These are phyloP conservation scores for Hypoxylon fragiforme DNA, from an alignment of 495 filamentous ascomycete genomes.

Conservation along the genomic window DNA sequence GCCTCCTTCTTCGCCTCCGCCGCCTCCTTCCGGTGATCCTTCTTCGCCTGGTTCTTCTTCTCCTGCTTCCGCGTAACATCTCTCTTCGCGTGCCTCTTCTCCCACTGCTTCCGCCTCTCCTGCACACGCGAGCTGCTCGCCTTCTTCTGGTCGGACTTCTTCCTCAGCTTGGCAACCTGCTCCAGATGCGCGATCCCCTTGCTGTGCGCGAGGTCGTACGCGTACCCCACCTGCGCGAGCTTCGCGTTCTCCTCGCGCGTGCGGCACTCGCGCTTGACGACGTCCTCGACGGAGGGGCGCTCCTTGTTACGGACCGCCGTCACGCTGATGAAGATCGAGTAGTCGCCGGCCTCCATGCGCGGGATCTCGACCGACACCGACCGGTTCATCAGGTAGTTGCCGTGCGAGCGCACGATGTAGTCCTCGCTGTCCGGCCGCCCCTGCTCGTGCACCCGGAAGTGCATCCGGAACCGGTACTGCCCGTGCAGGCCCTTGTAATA, in stretches of 20 bases:
- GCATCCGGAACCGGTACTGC: constrained; percentile 79
- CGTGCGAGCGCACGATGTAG: constrained; percentile 84
- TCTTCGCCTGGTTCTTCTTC: constrained; percentile 46
- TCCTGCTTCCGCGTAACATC: constrained; percentile 42
- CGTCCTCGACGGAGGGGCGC: constrained; percentile 65
- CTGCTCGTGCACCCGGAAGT: constrained; percentile 77
- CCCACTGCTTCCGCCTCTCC: constrained; percentile 51
- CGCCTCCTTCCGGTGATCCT: constrained; percentile 52
- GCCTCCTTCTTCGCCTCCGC: constrained; percentile 53
- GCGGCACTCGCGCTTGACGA: constrained; percentile 68
- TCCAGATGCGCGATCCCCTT: constrained; percentile 68
- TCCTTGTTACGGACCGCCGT: constrained; percentile 64
- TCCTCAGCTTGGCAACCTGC: constrained; percentile 59
- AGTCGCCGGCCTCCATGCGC: constrained; percentile 73
- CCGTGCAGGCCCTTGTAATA: constrained; percentile 85
- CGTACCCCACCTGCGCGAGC: constrained; percentile 78
- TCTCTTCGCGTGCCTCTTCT: constrained; percentile 48
- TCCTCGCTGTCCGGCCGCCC: constrained; percentile 74
- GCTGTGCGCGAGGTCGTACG: constrained; percentile 88
- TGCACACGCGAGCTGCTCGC: constrained; percentile 48
- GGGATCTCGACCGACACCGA: constrained; percentile 55
- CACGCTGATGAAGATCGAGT: constrained; percentile 82
- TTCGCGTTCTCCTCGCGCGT: constrained; percentile 72
- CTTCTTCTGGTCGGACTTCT: constrained; percentile 53
- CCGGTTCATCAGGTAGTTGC: constrained; percentile 63